These are phyloP conservation scores for Dillenia suffruticosa DNA, from an alignment of 164 flowering plant genomes.

Conservation along the genomic window DNA sequence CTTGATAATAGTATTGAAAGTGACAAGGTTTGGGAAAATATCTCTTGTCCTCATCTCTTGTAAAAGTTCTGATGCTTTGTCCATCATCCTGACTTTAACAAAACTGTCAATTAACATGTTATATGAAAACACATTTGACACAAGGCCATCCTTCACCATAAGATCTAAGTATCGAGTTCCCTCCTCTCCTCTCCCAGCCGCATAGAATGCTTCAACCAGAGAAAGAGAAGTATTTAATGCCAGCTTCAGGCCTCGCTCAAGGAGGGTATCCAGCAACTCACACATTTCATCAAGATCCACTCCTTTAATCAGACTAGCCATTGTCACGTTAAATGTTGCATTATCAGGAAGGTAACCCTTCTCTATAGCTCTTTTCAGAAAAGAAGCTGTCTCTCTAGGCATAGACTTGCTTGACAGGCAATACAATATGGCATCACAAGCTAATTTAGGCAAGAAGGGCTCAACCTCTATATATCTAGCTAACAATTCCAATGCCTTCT, in stretches of 20 bases:
- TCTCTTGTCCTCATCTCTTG: conserved; percentile 50
- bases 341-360: conserved; percentile 58
- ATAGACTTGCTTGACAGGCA: conserved; percentile 57
- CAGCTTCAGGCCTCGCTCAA: conserved; percentile 42
- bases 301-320: conserved; percentile 58
- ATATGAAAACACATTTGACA: conserved; percentile 53
- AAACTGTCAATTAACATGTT: conserved; percentile 81
- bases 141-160: conserved; percentile 48
- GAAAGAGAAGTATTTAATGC: conserved; percentile 48
- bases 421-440: conserved; percentile 49
- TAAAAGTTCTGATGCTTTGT: conserved; percentile 46
- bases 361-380: conserved; percentile 35
- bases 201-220: conserved; percentile 46
- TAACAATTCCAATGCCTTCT: conserved; percentile 50
- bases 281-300: conserved; percentile 50
- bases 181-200: conserved; percentile 28
- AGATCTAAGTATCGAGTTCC: conserved; percentile 44
- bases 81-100: conserved; percentile 51
- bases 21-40: conserved; percentile 66
- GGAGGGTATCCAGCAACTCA: conserved; percentile 42
- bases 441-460: conserved; percentile 34
- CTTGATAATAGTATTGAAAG: conserved; percentile 77
- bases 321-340: conserved; percentile 43
- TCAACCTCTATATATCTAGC: conserved; percentile 35
- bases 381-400: conserved; percentile 49